Evolutionary conservation across 2,329 filamentous ascomycete species (phyloP).

Genomic region (Cadophora sp.): DNA sequence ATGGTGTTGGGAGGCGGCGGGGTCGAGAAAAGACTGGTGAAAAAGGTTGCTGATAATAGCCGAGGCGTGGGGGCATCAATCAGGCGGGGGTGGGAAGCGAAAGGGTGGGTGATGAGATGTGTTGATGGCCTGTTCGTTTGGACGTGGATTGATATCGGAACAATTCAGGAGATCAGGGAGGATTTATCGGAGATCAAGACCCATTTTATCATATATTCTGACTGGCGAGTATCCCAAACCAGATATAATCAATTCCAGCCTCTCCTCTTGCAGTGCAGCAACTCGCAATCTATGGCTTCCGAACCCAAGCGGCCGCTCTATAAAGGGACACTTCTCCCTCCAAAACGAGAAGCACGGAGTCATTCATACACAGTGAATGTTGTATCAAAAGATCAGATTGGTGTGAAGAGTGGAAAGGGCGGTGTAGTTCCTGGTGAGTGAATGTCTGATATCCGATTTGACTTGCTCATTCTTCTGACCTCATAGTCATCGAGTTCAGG

Average conservation of each 20-base stretch:
- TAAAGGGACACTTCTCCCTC: slow-evolving; percentile 33
- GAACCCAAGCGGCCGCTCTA: slow-evolving; percentile 27
- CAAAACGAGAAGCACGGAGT: slow-evolving; percentile 19
- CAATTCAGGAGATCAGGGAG: no score
- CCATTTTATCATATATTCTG: no score
- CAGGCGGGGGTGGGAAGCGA: background rate
- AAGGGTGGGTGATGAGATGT: no score
- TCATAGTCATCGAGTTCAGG: slow-evolving; percentile 36
- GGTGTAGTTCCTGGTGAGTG: slow-evolving; percentile 24
- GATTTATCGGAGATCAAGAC: no score
- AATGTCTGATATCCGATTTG: background rate
- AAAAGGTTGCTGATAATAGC: slow-evolving; percentile 7
- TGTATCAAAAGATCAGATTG: slow-evolving; percentile 34
- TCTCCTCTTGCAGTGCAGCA: background rate
- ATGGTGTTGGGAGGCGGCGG: background rate
- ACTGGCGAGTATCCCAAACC: no score
- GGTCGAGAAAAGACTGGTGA: background rate
- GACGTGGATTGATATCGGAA: no score
- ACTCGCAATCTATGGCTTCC: background rate
- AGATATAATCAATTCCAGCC: background rate
- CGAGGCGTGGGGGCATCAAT: slow-evolving; percentile 1
- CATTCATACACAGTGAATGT: slow-evolving; percentile 35
- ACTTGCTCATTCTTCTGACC: background rate
- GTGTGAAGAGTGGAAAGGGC: slow-evolving; percentile 11
- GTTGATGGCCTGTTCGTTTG: no score